phyloP scores from a whole-genome alignment of 2,329 filamentous ascomycete species.

The Neofusicoccum kwambonambiense region DNA sequence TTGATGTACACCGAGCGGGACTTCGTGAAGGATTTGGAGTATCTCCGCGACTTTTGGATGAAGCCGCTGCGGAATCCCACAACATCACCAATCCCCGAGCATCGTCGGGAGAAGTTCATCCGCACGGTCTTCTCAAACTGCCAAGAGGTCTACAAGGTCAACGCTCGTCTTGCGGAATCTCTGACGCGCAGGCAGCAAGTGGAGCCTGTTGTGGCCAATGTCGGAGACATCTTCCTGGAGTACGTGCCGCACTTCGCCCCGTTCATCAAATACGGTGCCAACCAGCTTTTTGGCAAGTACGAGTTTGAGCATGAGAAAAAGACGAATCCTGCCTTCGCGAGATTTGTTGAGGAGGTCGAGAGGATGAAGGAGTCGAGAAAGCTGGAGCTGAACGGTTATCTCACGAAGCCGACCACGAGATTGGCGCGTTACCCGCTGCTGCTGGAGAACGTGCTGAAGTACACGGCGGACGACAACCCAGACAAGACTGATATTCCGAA shows the following conservation, averaged over 20 bases:
- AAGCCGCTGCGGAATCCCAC: conserved; percentile 71
- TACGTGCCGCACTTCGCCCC: conserved; percentile 91
- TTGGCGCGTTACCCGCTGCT: conserved; percentile 90
- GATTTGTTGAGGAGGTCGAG: conserved; percentile 96
- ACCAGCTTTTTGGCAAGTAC: conserved; percentile 93
- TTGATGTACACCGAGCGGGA: conserved; percentile 98
- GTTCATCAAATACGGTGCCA: conserved; percentile 94
- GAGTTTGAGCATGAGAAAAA: conserved; percentile 97
- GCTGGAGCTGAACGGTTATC: conserved; percentile 92
- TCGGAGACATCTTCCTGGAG: conserved; percentile 93
- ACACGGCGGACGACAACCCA: conserved; percentile 82
- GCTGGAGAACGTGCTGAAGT: conserved; percentile 87
- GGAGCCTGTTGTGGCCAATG: conserved; percentile 78
- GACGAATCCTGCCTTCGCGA: conserved; percentile 77
- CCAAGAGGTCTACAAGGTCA: conserved; percentile 90
- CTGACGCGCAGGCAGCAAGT: conserved; percentile 89
- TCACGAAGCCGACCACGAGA: conserved; percentile 96
- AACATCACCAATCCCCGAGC: conserved; percentile 82
- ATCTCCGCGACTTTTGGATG: conserved; percentile 98
- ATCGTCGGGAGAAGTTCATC: conserved; percentile 85
- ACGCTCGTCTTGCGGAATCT: conserved; percentile 81
- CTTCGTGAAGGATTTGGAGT: conserved; percentile 98
- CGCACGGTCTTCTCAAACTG: conserved; percentile 95
- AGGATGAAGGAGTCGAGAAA: conserved; percentile 94
- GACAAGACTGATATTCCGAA: conserved; percentile 92